Evolutionary conservation across 129 eudicot genomes (phyloP), one percentile per base, ranked within the genome.

Genomic region (Lactuca saligna): DNA sequence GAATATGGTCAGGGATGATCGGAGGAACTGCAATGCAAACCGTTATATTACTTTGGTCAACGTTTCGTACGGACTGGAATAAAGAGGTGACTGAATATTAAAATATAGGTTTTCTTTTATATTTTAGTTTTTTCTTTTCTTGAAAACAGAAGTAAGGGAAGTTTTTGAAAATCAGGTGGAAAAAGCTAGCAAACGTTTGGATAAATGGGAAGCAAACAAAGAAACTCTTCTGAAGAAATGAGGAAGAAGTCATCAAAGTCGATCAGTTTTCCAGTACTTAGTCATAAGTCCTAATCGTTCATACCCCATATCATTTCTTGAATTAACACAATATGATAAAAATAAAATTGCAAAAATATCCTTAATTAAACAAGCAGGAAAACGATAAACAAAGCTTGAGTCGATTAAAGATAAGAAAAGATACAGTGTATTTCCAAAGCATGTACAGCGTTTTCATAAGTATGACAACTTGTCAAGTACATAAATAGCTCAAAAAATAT

Each of bases 1-100:
- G 98, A 61, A 88, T 91, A 66, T 91, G 97, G 97, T 61, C 85
- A 2, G 97, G 96, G 20, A 88, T 91, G 97, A 80, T 91, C 0
- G 96, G 96, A 68, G 97, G 96, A 48, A 88, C 94, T 0, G 49
- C 78, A 29, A 86, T 91, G 88, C 97, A 91, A 59, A 88, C 94
- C 1, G 2, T 84, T 32, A 86, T 88, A 12, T 71, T 88, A 54
- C 48, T 91, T 0, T 84, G 87, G 87, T 81, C 78, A 0, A 88
- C 94, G 3, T 82, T 49, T 65, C 81, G 81, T 29, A 86, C 97
- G 8, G 89, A 91, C 39, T 91, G 97, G 96, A 48, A 80, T 17
- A 84, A 88, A 70, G 97, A 91, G 96, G 96, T 82, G 66, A 42
- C 6, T 6, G 41, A 2, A 53, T 9, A 14, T 6, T 42, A 31